phyloP scores from a whole-genome alignment of 352 stramenopile genomes.

The Blastocystis sp. region DNA sequence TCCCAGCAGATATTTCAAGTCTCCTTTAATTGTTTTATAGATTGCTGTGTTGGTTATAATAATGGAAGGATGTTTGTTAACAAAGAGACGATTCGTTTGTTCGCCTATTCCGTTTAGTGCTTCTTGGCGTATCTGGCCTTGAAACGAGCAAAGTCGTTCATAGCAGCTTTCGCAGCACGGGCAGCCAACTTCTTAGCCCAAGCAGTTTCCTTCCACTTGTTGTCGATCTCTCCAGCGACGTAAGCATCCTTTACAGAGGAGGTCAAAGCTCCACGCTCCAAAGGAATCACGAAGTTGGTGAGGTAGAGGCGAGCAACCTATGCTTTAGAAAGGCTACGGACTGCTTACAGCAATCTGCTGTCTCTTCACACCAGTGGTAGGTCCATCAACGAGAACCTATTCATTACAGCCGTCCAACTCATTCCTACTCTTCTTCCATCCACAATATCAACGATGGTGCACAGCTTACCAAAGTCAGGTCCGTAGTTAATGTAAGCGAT shows the following conservation, averaged over 20 bases:
- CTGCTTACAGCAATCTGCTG: conserved; percentile 84
- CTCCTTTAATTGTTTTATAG: conserved; percentile 87
- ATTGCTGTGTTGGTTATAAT: neutral
- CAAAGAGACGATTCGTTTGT: conserved; percentile 53
- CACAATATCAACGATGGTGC: conserved; percentile 97
- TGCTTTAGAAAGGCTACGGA: neutral
- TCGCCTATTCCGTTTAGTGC: conserved; percentile 20
- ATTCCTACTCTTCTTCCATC: conserved; percentile 86
- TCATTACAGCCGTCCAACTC: neutral
- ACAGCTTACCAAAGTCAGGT: conserved; percentile 89
- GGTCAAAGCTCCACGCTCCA: neutral
- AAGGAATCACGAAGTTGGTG: conserved; percentile 32
- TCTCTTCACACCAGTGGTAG: conserved; percentile 87
- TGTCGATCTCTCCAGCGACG: conserved; percentile 69
- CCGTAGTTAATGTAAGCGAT: conserved; percentile 98
- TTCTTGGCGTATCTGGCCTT: conserved; percentile 57
- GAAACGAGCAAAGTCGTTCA: conserved; percentile 97
- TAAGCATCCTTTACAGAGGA: neutral
- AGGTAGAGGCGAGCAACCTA: conserved; percentile 45
- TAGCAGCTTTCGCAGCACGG: conserved; percentile 85
- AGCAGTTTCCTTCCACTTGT: conserved; percentile 86
- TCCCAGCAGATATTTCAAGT: conserved; percentile 97
- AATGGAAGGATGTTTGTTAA: neutral
- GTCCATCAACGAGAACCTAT: conserved; percentile 85
- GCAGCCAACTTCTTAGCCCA: conserved; percentile 96